Evolutionary conservation across 169 alveolate species (phyloP), one percentile per base, ranked within the genome.

Genomic region (Cryptosporidium parvum): DNA sequence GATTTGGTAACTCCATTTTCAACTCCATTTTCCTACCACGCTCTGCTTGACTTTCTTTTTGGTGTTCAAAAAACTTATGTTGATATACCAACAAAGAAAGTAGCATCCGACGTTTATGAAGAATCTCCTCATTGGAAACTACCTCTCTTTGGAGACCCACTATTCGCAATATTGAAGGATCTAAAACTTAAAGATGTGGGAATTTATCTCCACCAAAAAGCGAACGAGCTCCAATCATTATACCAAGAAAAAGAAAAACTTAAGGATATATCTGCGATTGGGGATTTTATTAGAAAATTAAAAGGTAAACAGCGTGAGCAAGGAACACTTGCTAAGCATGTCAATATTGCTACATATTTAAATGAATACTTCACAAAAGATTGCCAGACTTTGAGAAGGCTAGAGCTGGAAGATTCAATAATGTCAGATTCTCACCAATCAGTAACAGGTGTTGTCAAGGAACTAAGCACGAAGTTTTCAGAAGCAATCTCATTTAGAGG

Each of bases 251-350:
- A 95, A 37, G 97, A 95, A 21, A 84, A 91, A 31, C 93, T 96
- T 65, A 91, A 94, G 44, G 94, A 95, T 59, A 94, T 96, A 12
- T 92, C 93, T 42, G 96, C 94, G 70, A 95, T 96, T 65, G 95
- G 94, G 61, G 96, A 92, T 23, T 96, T 94, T 75, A 94, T 96
- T 86, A 92, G 93, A 67, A 94, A 93, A 85, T 93, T 96, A 92
- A 95, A 95, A 75, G 92, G 69, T 35, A 92, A 94, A 69, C 98
- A 96, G 84, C 92, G 89, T 89, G 98, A 96, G 68, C 97, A 96
- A 75, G 92, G 94, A 23, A 94, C 96, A n/a, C 94, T 96, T 29
- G 92, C 97, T 5, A 92, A 93, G 1, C 98, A 96, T 89, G 96
- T 95, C 31, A 95, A 96, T 62, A 87, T 96, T 14, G 97, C 97